Conservation (phyloP, 768 basidiomycete genomes). For the Pleurotus salmoneostramineus region DNA sequence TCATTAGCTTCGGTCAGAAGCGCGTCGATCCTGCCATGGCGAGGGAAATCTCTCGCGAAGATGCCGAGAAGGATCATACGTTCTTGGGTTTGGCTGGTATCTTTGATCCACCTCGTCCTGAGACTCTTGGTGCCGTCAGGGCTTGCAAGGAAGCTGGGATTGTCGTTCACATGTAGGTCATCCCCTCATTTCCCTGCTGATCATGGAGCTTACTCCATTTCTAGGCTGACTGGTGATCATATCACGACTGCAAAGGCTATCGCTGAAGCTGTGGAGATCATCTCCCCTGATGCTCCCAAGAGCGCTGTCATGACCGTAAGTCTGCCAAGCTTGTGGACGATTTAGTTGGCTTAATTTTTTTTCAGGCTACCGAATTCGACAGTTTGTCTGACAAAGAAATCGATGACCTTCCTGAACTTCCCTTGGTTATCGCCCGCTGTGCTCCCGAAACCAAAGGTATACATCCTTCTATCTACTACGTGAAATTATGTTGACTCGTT, state of each 20-base stretch:
- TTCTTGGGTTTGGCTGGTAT: constrained; percentile 54
- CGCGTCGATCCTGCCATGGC: constrained; percentile 16
- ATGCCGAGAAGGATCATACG: constrained; percentile 41
- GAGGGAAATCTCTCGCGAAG: constrained; percentile 30
- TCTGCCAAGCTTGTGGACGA: too few relatives aligned
- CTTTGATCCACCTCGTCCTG: constrained; percentile 53
- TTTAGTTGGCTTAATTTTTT: neutral
- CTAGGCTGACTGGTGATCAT: constrained; percentile 53
- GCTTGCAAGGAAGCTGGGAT: constrained; percentile 50
- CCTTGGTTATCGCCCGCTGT: constrained; percentile 57
- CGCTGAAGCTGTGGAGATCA: constrained; percentile 45
- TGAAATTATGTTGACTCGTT: neutral
- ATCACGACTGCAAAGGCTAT: constrained; percentile 52
- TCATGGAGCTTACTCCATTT: constrained; percentile 7
- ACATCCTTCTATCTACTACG: neutral
- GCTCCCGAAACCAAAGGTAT: constrained; percentile 47
- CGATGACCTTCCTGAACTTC: constrained; percentile 43
- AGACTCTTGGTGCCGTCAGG: constrained; percentile 46
- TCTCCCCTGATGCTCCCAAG: constrained; percentile 32
- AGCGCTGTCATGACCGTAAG: constrained; percentile 35
- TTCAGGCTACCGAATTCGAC: constrained; percentile 43
- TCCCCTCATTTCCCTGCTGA: neutral
- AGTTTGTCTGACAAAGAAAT: constrained; percentile 49
- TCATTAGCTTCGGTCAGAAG: constrained; percentile 31
- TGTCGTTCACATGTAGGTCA: constrained; percentile 37